A percentile compares a stretch with the other conserved stretches of the same genome.
Conservation (phyloP, 306 rosid species). For the Hippophae tibetana region DNA sequence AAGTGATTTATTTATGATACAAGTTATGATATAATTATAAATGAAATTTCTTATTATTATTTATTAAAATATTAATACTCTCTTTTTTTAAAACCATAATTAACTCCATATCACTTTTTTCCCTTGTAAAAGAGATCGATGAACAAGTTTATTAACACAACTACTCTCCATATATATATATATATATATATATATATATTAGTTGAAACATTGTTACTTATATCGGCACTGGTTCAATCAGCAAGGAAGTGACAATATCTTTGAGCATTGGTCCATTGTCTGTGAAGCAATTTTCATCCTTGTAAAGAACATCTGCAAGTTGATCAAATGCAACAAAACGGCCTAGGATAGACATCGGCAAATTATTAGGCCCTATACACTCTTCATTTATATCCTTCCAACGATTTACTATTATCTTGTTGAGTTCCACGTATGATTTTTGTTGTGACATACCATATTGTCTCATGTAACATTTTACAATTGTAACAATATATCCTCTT, state of each 20-base stretch:
- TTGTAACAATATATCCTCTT: background rate
- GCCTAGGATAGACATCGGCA: background rate
- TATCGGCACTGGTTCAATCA: background rate
- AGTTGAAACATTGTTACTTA: too few species aligned
- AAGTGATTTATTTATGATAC: too few species aligned
- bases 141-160: too few species aligned
- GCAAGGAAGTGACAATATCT: background rate
- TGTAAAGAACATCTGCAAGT: slow-evolving; percentile 2
- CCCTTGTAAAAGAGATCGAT: too few species aligned
- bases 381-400: slow-evolving; percentile 13
- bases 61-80: too few species aligned
- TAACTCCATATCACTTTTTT: too few species aligned
- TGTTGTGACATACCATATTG: slow-evolving; percentile 1
- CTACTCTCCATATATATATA: too few species aligned
- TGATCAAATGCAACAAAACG: slow-evolving; percentile 1
- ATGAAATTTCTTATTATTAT: too few species aligned
- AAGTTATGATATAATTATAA: too few species aligned
- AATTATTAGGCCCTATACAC: background rate
- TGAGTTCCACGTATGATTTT: background rate
- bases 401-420: background rate
- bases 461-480: slow-evolving; percentile 3
- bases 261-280: background rate
- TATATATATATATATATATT: too few species aligned
- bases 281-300: slow-evolving; percentile 1
- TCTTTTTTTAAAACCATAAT: too few species aligned